phyloP scores from a whole-genome alignment of 257 asterid genomes.

The Rauvolfia tetraphylla region DNA sequence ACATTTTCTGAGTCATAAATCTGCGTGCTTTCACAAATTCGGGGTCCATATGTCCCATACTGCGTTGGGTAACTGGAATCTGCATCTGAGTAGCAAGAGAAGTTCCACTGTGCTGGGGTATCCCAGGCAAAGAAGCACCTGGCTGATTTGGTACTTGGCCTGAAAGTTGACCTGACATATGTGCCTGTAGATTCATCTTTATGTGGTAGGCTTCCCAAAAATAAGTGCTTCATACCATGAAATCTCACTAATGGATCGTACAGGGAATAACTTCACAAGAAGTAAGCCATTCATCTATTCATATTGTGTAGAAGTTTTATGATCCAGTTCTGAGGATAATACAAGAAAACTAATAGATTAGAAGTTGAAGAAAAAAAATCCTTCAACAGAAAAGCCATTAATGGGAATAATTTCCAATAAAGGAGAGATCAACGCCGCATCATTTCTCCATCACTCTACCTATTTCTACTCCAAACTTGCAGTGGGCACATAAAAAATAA shows the following conservation, averaged over 20 bases:
- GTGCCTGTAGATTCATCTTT: slow-evolving; percentile 14
- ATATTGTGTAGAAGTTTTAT: background rate
- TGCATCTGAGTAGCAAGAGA: slow-evolving; percentile 61
- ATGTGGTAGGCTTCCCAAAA: background rate
- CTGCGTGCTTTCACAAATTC: slow-evolving; percentile 51
- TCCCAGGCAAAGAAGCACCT: slow-evolving; percentile 13
- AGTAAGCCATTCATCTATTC: background rate
- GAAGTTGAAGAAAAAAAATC: background rate
- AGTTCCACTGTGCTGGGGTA: slow-evolving; percentile 63
- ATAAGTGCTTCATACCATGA: slow-evolving; percentile 7
- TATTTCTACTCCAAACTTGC: background rate
- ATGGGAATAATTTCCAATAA: background rate
- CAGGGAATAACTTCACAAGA: background rate
- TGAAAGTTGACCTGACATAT: slow-evolving; percentile 15
- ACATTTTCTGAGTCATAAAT: slow-evolving; percentile 59
- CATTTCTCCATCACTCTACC: background rate
- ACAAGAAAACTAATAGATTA: background rate
- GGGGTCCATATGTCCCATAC: slow-evolving; percentile 40
- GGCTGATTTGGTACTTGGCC: slow-evolving; percentile 13
- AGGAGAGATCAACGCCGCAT: background rate
- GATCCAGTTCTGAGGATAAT: background rate
- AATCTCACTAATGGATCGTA: background rate
- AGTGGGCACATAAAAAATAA: slow-evolving; percentile 1
- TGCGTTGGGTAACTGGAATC: slow-evolving; percentile 49
- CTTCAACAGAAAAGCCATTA: background rate